phyloP scores from a whole-genome alignment of 129 eudicot genomes.

The Heracleum sosnowskyi region DNA sequence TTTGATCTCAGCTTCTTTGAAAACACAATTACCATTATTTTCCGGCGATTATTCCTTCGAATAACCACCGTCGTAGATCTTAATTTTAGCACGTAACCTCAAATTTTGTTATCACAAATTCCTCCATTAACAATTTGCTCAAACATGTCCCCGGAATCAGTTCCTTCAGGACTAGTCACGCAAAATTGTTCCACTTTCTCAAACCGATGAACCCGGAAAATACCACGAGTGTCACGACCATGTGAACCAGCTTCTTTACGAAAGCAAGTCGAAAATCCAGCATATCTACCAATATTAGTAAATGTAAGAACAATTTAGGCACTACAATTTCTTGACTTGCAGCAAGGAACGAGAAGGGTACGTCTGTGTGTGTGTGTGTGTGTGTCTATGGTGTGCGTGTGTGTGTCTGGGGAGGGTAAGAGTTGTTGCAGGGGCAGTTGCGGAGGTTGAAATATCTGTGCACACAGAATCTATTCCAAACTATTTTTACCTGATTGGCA shows the following conservation, averaged over 20 bases:
- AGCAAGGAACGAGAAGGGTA: neutral
- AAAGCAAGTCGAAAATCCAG: constrained; percentile 94
- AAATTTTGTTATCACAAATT: too few relatives aligned
- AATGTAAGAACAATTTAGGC: neutral
- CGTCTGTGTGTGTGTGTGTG: neutral
- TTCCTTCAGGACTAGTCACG: constrained; percentile 68
- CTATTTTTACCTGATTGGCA: constrained; percentile 59
- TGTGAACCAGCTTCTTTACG: constrained; percentile 98
- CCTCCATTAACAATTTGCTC: too few relatives aligned
- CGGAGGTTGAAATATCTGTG: neutral
- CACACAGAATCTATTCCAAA: neutral
- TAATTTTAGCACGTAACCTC: too few relatives aligned
- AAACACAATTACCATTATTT: too few relatives aligned
- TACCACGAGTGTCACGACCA: constrained; percentile 95
- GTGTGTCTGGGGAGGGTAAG: neutral
- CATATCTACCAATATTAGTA: constrained; percentile 47
- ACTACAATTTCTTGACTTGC: neutral
- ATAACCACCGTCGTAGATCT: too few relatives aligned
- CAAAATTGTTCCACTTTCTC: constrained; percentile 94
- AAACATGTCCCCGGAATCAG: constrained; percentile 84
- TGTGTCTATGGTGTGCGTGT: neutral
- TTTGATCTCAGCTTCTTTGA: too few relatives aligned
- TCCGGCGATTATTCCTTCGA: too few relatives aligned
- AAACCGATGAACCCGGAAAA: constrained; percentile 93
- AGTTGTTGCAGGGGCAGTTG: neutral